Evolutionary conservation across 2,329 filamentous ascomycete species (phyloP).

Genomic region (Raffaelea arxii): DNA sequence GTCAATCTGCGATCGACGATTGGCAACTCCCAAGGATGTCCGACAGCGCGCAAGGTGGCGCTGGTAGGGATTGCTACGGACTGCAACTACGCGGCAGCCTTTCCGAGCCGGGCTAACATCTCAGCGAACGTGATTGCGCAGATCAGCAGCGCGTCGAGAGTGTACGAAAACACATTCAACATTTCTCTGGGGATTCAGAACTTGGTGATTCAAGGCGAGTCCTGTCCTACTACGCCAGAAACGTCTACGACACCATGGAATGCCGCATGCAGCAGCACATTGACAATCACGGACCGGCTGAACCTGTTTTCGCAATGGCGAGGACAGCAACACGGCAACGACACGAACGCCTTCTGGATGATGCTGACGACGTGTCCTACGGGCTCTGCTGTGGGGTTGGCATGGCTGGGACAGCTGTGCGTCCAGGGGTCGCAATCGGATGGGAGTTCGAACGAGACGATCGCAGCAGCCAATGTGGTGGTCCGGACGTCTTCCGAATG

Average conservation of each 20-base stretch:
- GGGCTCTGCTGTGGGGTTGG: slow-evolving; percentile 75
- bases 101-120: slow-evolving; percentile 55
- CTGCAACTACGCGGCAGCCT: slow-evolving; percentile 72
- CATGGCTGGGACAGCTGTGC: slow-evolving; percentile 89
- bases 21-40: slow-evolving; percentile 75
- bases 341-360: slow-evolving; percentile 90
- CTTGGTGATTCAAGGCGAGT: slow-evolving; percentile 62
- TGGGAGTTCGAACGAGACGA: slow-evolving; percentile 53
- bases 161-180: slow-evolving; percentile 90
- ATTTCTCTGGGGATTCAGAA: slow-evolving; percentile 87
- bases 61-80: slow-evolving; percentile 88
- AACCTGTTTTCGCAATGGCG: slow-evolving; percentile 88
- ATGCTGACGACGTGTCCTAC: slow-evolving; percentile 75
- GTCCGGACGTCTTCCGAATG: slow-evolving; percentile 75
- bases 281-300: slow-evolving; percentile 65
- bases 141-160: slow-evolving; percentile 76
- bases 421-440: slow-evolving; percentile 46
- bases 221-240: slow-evolving; percentile 59
- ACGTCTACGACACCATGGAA: slow-evolving; percentile 73
- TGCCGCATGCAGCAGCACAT: slow-evolving; percentile 53
- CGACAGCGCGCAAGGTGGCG: slow-evolving; percentile 81
- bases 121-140: slow-evolving; percentile 68
- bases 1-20: slow-evolving; percentile 72
- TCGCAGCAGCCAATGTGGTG: slow-evolving; percentile 83
- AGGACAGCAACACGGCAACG: slow-evolving; percentile 54